A percentile compares a stretch with the other conserved stretches of the same genome.
Conservation (phyloP, 345 rosid species). For the Viola odorata region DNA sequence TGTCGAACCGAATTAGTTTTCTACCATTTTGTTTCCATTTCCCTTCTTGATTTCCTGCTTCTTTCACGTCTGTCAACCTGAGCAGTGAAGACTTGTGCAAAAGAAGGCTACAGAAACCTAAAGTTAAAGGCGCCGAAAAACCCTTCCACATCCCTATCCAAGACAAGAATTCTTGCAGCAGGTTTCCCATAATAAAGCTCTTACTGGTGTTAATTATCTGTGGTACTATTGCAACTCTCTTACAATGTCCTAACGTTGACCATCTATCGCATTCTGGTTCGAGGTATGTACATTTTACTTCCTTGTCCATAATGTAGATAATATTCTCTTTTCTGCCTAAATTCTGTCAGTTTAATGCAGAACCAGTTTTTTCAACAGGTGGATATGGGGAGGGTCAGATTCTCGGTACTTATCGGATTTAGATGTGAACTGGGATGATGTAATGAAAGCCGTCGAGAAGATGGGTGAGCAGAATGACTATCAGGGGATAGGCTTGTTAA, state of each 20-base stretch:
- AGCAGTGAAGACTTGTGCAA: slow-evolving; percentile 25
- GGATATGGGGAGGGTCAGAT: slow-evolving; percentile 35
- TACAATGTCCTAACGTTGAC: slow-evolving; percentile 19
- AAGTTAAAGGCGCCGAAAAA: slow-evolving; percentile 22
- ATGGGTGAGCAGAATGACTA: slow-evolving; percentile 10
- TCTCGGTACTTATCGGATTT: slow-evolving; percentile 18
- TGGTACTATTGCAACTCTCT: slow-evolving; percentile 14
- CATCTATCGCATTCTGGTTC: slow-evolving; percentile 18
- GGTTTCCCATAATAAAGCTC: slow-evolving; percentile 10
- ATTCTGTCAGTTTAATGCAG: slow-evolving; percentile 1
- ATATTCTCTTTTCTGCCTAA: background rate
- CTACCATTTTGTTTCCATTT: background rate
- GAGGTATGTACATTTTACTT: slow-evolving; percentile 11
- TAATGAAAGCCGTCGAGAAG: slow-evolving; percentile 10
- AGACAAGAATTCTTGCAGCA: slow-evolving; percentile 16
- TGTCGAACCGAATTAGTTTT: no score
- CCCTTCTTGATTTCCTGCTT: background rate
- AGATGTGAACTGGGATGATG: slow-evolving; percentile 21
- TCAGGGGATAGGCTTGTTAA: slow-evolving; percentile 21
- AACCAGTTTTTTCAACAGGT: slow-evolving; percentile 19
- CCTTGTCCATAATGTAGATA: background rate
- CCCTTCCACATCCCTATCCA: slow-evolving; percentile 14
- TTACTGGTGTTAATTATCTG: slow-evolving; percentile 13
- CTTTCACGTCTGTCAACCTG: background rate
- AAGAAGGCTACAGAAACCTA: slow-evolving; percentile 17